These are phyloP conservation scores for Gremmenia infestans DNA, from an alignment of 2,329 filamentous ascomycete species.

Conservation along the genomic window DNA sequence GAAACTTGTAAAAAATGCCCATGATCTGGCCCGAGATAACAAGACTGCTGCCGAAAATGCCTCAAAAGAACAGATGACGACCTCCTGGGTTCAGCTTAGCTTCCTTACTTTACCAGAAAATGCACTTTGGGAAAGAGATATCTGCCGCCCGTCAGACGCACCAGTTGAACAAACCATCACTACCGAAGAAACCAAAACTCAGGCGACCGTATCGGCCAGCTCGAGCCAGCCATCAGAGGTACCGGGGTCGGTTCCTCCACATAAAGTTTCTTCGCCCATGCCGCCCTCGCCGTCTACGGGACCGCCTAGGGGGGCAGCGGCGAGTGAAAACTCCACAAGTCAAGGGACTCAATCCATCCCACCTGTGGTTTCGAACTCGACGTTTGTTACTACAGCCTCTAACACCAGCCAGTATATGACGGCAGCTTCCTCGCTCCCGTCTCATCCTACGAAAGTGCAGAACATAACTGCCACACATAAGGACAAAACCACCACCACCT, in stretches of 20 bases:
- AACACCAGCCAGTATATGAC: neutral
- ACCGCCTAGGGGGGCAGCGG: neutral
- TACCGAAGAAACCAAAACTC: neutral
- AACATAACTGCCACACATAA: slow-evolving; percentile 17
- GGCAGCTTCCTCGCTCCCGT: slow-evolving; percentile 5
- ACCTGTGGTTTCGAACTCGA: neutral
- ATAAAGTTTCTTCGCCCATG: neutral
- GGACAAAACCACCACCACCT: slow-evolving; percentile 33
- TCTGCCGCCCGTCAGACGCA: slow-evolving; percentile 16
- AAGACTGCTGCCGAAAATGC: neutral
- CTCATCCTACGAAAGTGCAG: slow-evolving; percentile 16
- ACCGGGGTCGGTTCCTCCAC: neutral
- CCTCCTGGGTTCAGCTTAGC: slow-evolving; percentile 13
- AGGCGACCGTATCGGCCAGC: neutral
- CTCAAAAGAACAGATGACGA: slow-evolving; percentile 9
- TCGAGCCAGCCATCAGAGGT: neutral
- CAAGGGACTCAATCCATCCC: neutral
- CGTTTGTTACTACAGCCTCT: neutral
- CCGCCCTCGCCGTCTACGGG: neutral
- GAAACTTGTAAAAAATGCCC: slow-evolving; percentile 21
- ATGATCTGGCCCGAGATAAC: slow-evolving; percentile 27
- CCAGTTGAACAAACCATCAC: neutral
- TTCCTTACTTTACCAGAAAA: slow-evolving; percentile 8
- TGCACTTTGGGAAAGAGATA: slow-evolving; percentile 5
- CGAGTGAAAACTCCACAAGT: neutral